These are phyloP conservation scores for Pseudophaeomoniella oleicola DNA, from an alignment of 2,329 filamentous ascomycete genomes.

Conservation along the genomic window DNA sequence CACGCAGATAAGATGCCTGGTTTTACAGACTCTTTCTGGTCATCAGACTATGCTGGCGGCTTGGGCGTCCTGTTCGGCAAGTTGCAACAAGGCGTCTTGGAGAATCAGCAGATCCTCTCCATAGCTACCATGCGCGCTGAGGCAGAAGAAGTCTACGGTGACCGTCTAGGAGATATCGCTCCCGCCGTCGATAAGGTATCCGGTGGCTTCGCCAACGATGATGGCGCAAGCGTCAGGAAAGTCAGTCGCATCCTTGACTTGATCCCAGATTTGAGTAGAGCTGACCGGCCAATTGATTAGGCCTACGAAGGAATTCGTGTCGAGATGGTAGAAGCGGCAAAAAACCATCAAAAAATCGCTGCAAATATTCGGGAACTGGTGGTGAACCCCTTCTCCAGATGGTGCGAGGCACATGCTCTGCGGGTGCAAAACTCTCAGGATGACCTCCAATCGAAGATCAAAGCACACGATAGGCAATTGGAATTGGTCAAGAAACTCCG, in stretches of 20 bases:
- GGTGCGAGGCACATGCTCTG: slow-evolving; percentile 88
- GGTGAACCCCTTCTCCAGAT: slow-evolving; percentile 82
- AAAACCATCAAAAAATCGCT: slow-evolving; percentile 87
- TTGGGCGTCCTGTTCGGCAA: slow-evolving; percentile 91
- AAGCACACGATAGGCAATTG: slow-evolving; percentile 81
- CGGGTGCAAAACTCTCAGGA: slow-evolving; percentile 91
- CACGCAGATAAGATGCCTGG: slow-evolving; percentile 59
- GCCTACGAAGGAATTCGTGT: slow-evolving; percentile 85
- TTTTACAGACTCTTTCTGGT: slow-evolving; percentile 97
- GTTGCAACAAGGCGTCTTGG: slow-evolving; percentile 86
- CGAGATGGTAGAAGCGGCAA: slow-evolving; percentile 83
- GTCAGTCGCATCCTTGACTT: slow-evolving; percentile 30
- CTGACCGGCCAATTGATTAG: slow-evolving; percentile 33
- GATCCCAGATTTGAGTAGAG: slow-evolving; percentile 12
- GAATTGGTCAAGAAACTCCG: slow-evolving; percentile 84
- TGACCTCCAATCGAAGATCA: slow-evolving; percentile 79
- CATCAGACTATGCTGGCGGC: slow-evolving; percentile 89
- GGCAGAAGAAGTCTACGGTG: slow-evolving; percentile 80
- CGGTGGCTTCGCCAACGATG: slow-evolving; percentile 77
- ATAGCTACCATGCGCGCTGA: slow-evolving; percentile 90
- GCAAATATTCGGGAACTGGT: slow-evolving; percentile 94
- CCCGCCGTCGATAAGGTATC: slow-evolving; percentile 66
- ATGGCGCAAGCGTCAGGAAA: slow-evolving; percentile 92
- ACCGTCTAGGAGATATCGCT: slow-evolving; percentile 66
- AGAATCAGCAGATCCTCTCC: slow-evolving; percentile 87